Conservation (phyloP, 306 rosid genomes). For the Medicago ruthenica region DNA sequence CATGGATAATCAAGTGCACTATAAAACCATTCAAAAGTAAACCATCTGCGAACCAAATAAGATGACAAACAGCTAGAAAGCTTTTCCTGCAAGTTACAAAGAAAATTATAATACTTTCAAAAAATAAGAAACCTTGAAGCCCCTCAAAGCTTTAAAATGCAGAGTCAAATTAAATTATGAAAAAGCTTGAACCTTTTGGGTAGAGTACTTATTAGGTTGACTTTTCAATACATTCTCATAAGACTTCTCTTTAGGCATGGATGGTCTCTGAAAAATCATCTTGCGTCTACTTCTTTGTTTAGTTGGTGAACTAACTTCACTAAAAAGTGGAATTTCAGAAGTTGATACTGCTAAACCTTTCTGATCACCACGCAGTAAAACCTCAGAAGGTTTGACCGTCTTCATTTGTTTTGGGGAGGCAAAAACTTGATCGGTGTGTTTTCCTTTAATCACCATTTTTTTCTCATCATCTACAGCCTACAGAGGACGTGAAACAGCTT, state of each 20-base stretch:
- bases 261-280: constrained; percentile 52
- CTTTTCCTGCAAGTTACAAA: constrained; percentile 67
- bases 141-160: constrained; percentile 31
- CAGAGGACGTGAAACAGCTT: constrained; percentile 40
- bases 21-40: constrained; percentile 92
- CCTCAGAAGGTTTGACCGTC: constrained; percentile 56
- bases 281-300: constrained; percentile 71
- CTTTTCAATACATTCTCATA: constrained; percentile 52
- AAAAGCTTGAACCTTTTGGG: constrained; percentile 53
- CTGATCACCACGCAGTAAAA: constrained; percentile 55
- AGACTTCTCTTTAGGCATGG: constrained; percentile 54
- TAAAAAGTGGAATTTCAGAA: constrained; percentile 53
- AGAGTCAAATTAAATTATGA: constrained; percentile 3
- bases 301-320: constrained; percentile 53
- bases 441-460: constrained; percentile 63
- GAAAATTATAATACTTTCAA: not conserved
- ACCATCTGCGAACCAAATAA: constrained; percentile 74
- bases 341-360: constrained; percentile 51
- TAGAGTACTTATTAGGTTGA: constrained; percentile 52
- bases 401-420: constrained; percentile 59
- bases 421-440: constrained; percentile 51
- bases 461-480: constrained; percentile 64
- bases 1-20: constrained; percentile 96
- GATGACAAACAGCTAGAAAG: constrained; percentile 79
- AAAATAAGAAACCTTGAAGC: constrained; percentile 24